Evolutionary conservation across 257 asterid genomes (phyloP).

Genomic region (Misopates orontium): DNA sequence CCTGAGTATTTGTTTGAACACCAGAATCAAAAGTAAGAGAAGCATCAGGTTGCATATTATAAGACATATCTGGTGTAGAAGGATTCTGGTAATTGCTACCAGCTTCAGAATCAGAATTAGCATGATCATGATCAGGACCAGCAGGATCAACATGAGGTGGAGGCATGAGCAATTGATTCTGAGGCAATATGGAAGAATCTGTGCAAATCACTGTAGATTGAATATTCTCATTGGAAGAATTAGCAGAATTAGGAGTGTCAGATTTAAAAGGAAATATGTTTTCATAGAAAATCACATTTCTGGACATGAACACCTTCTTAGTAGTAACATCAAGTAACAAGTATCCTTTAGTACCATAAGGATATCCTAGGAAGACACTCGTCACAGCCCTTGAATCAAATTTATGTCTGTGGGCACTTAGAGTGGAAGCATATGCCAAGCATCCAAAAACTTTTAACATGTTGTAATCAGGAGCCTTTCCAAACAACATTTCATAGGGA

Average conservation of each 20-base stretch:
- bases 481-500: not conserved
- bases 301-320: not conserved
- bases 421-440: no score
- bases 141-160: not conserved
- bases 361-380: not conserved
- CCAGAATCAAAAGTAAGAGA: no score
- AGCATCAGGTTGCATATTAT: no score
- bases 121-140: not conserved
- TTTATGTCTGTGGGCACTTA: not conserved
- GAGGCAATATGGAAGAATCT: no score
- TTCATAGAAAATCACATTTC: not conserved
- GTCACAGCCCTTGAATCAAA: not conserved
- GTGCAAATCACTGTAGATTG: no score
- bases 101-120: not conserved
- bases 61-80: no score
- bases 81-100: no score
- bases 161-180: not conserved
- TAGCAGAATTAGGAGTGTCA: no score
- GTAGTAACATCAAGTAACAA: not conserved
- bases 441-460: not conserved
- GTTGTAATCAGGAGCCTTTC: not conserved
- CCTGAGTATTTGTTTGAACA: no score
- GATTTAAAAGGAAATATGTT: no score
- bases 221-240: no score
- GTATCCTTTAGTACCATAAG: not conserved